phyloP scores from a whole-genome alignment of 805 yeast genomes.

The Debaryomyces castellii region DNA sequence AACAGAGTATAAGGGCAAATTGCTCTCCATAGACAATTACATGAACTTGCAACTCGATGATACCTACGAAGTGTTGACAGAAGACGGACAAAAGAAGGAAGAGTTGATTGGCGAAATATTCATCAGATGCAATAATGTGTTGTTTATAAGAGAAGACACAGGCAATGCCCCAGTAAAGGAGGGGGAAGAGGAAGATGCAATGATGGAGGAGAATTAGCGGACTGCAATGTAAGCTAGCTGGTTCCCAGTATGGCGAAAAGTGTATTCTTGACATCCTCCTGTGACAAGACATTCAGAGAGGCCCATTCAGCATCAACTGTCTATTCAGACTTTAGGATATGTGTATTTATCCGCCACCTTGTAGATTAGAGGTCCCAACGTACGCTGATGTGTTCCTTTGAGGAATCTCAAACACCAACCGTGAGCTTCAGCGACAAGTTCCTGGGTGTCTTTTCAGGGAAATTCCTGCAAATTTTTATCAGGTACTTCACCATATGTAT shows the following conservation, averaged over 20 bases:
- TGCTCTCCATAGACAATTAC: slow-evolving; percentile 83
- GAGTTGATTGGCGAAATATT: slow-evolving; percentile 69
- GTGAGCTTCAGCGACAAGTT: too few relatives aligned
- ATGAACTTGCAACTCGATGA: slow-evolving; percentile 82
- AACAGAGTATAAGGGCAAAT: slow-evolving; percentile 80
- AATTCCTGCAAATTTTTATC: neutral
- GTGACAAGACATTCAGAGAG: neutral
- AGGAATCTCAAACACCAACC: too few relatives aligned
- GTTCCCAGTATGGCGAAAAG: too few relatives aligned
- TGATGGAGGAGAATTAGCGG: slow-evolving; percentile 4
- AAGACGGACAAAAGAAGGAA: slow-evolving; percentile 35
- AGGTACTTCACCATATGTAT: neutral
- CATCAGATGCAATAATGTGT: slow-evolving; percentile 87
- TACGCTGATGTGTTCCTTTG: neutral
- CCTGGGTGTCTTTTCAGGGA: neutral
- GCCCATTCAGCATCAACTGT: neutral
- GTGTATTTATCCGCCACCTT: neutral
- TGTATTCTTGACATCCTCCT: too few relatives aligned
- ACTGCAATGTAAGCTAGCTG: too few relatives aligned
- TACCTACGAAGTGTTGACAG: slow-evolving; percentile 46
- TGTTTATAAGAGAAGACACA: slow-evolving; percentile 58
- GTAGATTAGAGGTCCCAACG: neutral
- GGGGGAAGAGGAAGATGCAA: neutral
- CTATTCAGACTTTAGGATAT: neutral
- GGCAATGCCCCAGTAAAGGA: neutral